phyloP scores from a whole-genome alignment of 495 filamentous ascomycete species.

The Penicillium steckii region DNA sequence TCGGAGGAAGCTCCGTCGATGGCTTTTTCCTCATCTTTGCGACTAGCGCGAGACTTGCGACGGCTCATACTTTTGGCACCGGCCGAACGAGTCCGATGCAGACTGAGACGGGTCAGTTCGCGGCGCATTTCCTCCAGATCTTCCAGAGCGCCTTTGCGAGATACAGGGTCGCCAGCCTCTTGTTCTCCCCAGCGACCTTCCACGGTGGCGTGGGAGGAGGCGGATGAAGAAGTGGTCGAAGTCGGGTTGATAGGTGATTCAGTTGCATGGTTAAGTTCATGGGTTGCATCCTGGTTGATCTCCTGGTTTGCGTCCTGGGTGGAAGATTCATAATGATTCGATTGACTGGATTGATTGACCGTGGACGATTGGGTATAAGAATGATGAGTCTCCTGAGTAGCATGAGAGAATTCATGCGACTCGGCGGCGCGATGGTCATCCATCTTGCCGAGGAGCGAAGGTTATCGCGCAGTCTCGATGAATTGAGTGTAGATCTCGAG shows the following conservation, averaged over 20 bases:
- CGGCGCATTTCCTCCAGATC: constrained; percentile 67
- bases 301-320: constrained; percentile 2
- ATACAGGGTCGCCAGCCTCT: constrained; percentile 62
- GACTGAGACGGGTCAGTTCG: constrained; percentile 60
- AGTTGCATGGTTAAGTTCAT: constrained; percentile 2
- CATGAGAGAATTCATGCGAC: constrained; percentile 4
- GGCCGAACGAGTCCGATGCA: constrained; percentile 44
- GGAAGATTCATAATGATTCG: background rate
- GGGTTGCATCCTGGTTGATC: constrained; percentile 3
- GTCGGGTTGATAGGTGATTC: background rate
- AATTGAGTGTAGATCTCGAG: constrained; percentile 10
- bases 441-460: constrained; percentile 17
- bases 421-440: constrained; percentile 22
- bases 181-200: constrained; percentile 77
- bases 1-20: constrained; percentile 20
- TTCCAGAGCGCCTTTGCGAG: constrained; percentile 62
- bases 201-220: constrained; percentile 18
- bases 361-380: background rate
- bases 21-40: constrained; percentile 37
- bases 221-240: constrained; percentile 20
- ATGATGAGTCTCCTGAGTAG: background rate
- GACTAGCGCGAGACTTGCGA: constrained; percentile 26
- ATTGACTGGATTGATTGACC: too few relatives aligned
- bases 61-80: constrained; percentile 24
- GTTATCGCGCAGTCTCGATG: constrained; percentile 15